These are phyloP conservation scores for Penicillium sp. DNA, from an alignment of 2,329 filamentous ascomycete genomes.

Conservation along the genomic window DNA sequence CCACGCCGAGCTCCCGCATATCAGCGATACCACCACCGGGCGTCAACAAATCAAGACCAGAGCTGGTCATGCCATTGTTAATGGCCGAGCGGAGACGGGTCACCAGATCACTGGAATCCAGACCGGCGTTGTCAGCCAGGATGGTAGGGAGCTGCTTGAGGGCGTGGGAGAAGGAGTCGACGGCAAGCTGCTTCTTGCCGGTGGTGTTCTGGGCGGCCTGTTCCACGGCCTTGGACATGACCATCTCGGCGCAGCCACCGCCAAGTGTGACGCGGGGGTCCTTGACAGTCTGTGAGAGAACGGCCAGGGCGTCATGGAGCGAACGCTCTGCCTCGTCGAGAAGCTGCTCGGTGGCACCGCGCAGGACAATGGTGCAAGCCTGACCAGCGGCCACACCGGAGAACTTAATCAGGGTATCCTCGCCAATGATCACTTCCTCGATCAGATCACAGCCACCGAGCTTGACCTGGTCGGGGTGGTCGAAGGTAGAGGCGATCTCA, in stretches of 20 bases:
- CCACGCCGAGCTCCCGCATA: conserved; percentile 91
- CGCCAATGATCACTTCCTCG: conserved; percentile 96
- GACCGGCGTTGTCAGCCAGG: conserved; percentile 91
- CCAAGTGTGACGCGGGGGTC: conserved; percentile 92
- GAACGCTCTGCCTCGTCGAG: conserved; percentile 95
- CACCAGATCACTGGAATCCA: conserved; percentile 92
- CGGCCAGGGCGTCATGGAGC: conserved; percentile 90
- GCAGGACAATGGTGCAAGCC: conserved; percentile 93
- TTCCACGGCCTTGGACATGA: conserved; percentile 98
- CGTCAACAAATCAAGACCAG: conserved; percentile 81
- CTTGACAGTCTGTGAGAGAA: conserved; percentile 92
- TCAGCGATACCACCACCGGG: conserved; percentile 90
- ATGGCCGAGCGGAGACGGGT: conserved; percentile 87
- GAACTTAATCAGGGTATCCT: conserved; percentile 96
- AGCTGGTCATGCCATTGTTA: conserved; percentile 89
- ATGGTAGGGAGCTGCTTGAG: conserved; percentile 93
- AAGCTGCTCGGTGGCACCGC: conserved; percentile 93
- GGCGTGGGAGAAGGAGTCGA: conserved; percentile 82
- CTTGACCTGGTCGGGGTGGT: conserved; percentile 96
- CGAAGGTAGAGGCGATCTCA: conserved; percentile 96
- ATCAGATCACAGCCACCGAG: conserved; percentile 92
- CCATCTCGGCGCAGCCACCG: conserved; percentile 95
- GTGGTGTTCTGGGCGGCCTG: conserved; percentile 88
- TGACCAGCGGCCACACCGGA: conserved; percentile 90
- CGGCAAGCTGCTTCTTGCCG: conserved; percentile 93